Base-by-base conservation (phyloP, 495 filamentous ascomycete species). In the Hypoxylon fuscum region DNA sequence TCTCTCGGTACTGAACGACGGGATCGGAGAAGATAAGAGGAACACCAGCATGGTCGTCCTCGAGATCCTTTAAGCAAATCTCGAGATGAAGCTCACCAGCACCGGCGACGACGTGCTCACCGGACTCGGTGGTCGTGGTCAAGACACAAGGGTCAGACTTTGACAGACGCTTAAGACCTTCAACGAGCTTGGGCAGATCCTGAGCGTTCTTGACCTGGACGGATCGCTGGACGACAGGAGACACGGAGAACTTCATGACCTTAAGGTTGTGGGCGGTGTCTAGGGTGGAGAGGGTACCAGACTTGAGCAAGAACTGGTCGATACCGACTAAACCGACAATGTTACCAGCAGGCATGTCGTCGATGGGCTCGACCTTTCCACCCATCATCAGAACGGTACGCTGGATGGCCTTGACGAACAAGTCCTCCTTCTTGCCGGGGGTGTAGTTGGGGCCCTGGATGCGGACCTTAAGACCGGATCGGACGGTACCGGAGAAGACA, bases 181-280 rank as follows among this genome's bases (percentile, higher is more conserved):
- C 95, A 72, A 99, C 95, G 35, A 99, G 87, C 89, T 99, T 99
- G 79, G 95, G 95, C 60, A 99, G 87, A 87, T 99, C 95, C 79
- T 94, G 91, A 78, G 96, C 96, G 80, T 99, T 99, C 91, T 97
- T 98, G 83, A 97, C 95, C 81, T 98, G 93, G 68, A 99, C 95
- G 77, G 96, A 96, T 66, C 95, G 94, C 81, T 87, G 95, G 68
- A 99, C 96, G 79, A 99, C 95, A 74, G 95, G 95, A 35, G 95
- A 98, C 74, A 99, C 95, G 71, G 95, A 99, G 90, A 99, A 99
- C 83, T 96, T 97, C 95, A 99, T 99, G 81, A 99, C 95, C 88
- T 98, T 99, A 68, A 99, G 81, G 87, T 99, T 99, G 89, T 99
- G 95, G 70, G 95, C 95, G 59, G 93, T 94, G 62, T 99, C 95